Conservation (phyloP, 2,329 filamentous ascomycete species). For the Diaporthe sp. region DNA sequence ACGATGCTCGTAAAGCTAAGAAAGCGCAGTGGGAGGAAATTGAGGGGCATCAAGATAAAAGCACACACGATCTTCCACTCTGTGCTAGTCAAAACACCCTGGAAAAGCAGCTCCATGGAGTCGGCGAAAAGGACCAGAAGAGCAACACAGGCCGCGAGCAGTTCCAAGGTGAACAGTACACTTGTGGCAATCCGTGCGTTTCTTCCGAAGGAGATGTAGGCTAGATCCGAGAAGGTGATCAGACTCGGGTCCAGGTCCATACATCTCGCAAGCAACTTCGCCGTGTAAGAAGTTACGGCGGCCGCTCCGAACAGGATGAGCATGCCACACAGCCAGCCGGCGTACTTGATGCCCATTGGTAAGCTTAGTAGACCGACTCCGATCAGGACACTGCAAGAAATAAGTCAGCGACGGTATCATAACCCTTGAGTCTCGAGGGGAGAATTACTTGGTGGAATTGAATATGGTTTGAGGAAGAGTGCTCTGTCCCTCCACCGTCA, state of each 20-base stretch:
- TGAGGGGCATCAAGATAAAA: constrained; percentile 81
- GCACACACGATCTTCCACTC: constrained; percentile 91
- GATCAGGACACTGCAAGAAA: constrained; percentile 74
- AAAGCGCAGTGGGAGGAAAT: constrained; percentile 85
- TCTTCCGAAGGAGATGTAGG: constrained; percentile 89
- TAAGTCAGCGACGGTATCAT: constrained; percentile 28
- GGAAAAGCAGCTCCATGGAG: constrained; percentile 83
- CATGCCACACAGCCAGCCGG: constrained; percentile 89
- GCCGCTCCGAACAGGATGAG: constrained; percentile 80
- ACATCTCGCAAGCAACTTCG: constrained; percentile 86
- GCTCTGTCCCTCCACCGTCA: constrained; percentile 91
- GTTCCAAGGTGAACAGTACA: constrained; percentile 87
- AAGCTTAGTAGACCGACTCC: constrained; percentile 91
- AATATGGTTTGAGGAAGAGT: constrained; percentile 96
- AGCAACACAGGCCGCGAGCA: constrained; percentile 89
- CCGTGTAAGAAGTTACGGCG: constrained; percentile 85
- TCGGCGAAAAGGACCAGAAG: constrained; percentile 94
- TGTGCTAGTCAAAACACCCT: constrained; percentile 72
- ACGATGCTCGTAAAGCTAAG: constrained; percentile 92
- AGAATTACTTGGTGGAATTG: constrained; percentile 84
- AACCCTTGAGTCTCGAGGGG: not conserved
- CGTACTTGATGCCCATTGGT: constrained; percentile 87
- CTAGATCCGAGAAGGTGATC: constrained; percentile 94
- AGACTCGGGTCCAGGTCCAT: constrained; percentile 87
- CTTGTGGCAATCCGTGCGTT: constrained; percentile 86